Conservation (phyloP, 164 flowering plant species). For the Akebia trifoliata region DNA sequence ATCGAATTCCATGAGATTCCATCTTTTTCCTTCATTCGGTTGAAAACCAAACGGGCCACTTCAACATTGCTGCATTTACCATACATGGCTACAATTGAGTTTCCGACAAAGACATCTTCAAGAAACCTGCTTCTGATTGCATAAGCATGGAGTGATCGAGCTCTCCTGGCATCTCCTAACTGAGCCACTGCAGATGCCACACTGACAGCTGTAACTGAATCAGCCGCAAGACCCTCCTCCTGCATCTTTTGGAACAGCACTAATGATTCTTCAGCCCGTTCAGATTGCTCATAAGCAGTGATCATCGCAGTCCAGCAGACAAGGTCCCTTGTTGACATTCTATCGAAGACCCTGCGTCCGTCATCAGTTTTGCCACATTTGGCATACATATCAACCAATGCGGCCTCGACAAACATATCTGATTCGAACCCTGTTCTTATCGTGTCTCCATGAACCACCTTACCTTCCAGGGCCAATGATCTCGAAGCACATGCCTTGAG, state of each 20-base stretch:
- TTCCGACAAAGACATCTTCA: constrained; percentile 28
- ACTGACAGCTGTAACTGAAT: constrained; percentile 31
- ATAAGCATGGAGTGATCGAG: constrained; percentile 32
- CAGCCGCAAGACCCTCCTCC: constrained; percentile 25
- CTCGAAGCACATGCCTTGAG: constrained; percentile 36
- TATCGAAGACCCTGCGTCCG: constrained; percentile 32
- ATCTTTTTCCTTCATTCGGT: constrained; percentile 29
- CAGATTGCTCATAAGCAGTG: constrained; percentile 39
- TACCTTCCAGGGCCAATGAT: constrained; percentile 21
- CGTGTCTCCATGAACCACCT: constrained; percentile 26
- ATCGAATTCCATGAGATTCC: constrained; percentile 45
- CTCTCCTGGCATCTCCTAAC: constrained; percentile 27
- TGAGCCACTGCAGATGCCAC: constrained; percentile 42
- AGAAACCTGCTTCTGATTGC: constrained; percentile 26
- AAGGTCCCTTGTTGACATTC: constrained; percentile 34
- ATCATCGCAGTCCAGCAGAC: constrained; percentile 48
- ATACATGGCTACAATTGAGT: constrained; percentile 37
- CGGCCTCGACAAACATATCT: constrained; percentile 38
- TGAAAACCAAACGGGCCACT: constrained; percentile 27
- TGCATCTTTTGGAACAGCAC: constrained; percentile 32
- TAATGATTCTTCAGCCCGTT: constrained; percentile 23
- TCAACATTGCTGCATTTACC: constrained; percentile 31
- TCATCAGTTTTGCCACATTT: constrained; percentile 27
- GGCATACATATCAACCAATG: constrained; percentile 33
- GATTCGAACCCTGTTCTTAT: constrained; percentile 31